These are phyloP conservation scores for Chlamydomonas sphaeroides DNA, from an alignment of 139 green algal genomes.

Conservation along the genomic window DNA sequence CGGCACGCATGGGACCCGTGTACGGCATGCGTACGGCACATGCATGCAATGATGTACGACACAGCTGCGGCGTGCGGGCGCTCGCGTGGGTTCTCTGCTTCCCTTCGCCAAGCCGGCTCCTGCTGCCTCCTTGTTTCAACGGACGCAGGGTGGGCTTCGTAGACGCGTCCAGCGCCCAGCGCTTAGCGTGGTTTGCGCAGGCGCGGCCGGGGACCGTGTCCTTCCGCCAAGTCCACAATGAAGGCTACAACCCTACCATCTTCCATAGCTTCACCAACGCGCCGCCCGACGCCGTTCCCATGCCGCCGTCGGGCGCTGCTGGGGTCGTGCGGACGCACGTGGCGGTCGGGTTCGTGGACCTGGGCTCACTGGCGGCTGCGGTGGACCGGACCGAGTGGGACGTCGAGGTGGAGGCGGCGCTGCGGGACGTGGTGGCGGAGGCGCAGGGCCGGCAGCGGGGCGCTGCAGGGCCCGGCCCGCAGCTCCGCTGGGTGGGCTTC, in stretches of 20 bases:
- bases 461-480: not conserved
- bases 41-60: too few relatives aligned
- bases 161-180: too few relatives aligned
- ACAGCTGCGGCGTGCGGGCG: too few relatives aligned
- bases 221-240: not conserved
- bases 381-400: not conserved
- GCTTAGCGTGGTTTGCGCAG: too few relatives aligned
- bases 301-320: slow-evolving; percentile 16
- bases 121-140: too few relatives aligned
- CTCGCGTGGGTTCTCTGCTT: too few relatives aligned
- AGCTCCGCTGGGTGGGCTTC: slow-evolving; percentile 57
- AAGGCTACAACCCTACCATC: slow-evolving; percentile 18
- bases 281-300: not conserved
- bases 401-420: not conserved
- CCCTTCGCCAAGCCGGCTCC: too few relatives aligned
- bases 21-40: too few relatives aligned
- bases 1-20: not conserved
- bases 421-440: not conserved
- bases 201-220: slow-evolving; percentile 17
- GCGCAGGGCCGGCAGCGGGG: not conserved
- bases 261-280: slow-evolving; percentile 31
- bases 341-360: slow-evolving; percentile 63
- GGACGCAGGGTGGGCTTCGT: too few relatives aligned
- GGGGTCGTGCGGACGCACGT: slow-evolving; percentile 50
- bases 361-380: slow-evolving; percentile 48